Conservation (phyloP, 1,139 yeast genomes). For the Protomyces arabidopsidicola region DNA sequence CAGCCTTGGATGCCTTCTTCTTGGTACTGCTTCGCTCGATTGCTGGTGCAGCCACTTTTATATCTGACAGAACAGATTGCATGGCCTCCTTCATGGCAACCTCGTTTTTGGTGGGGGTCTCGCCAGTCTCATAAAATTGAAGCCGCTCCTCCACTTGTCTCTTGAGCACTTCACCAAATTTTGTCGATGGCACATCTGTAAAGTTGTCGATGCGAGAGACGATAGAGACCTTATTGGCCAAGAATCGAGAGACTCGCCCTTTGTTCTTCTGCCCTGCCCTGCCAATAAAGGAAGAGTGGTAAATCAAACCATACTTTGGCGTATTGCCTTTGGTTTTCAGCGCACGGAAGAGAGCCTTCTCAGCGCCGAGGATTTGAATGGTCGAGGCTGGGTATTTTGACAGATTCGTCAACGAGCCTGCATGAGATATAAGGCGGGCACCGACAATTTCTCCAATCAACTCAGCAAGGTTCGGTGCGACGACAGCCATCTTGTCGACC, state of each 20-base stretch:
- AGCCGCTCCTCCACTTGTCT: conserved; percentile 97
- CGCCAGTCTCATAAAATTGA: conserved; percentile 92
- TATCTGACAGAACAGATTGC: conserved; percentile 53
- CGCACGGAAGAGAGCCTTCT: conserved; percentile 97
- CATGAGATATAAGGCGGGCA: conserved; percentile 95
- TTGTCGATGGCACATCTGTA: conserved; percentile 52
- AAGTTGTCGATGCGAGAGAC: conserved; percentile 98
- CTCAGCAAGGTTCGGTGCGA: conserved; percentile 94
- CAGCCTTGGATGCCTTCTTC: conserved; percentile 41
- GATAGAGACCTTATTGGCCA: conserved; percentile 98
- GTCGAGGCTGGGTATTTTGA: conserved; percentile 99
- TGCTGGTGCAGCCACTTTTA: conserved; percentile 46
- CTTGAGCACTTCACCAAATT: conserved; percentile 85
- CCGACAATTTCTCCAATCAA: conserved; percentile 97
- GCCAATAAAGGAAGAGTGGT: conserved; percentile 96
- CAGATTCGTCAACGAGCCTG: conserved; percentile 88
- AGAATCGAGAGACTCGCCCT: conserved; percentile 97
- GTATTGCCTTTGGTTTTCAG: conserved; percentile 97
- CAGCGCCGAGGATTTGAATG: conserved; percentile 98
- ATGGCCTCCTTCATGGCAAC: conserved; percentile 92
- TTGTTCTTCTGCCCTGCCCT: conserved; percentile 96
- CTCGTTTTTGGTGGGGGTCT: conserved; percentile 91
- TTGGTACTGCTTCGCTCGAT: conserved; percentile 50
- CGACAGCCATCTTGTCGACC: conserved; percentile 92
- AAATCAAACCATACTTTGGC: conserved; percentile 94